Conservation (phyloP, 805 yeast species). For the Schizosaccharomyces osmophilus region DNA sequence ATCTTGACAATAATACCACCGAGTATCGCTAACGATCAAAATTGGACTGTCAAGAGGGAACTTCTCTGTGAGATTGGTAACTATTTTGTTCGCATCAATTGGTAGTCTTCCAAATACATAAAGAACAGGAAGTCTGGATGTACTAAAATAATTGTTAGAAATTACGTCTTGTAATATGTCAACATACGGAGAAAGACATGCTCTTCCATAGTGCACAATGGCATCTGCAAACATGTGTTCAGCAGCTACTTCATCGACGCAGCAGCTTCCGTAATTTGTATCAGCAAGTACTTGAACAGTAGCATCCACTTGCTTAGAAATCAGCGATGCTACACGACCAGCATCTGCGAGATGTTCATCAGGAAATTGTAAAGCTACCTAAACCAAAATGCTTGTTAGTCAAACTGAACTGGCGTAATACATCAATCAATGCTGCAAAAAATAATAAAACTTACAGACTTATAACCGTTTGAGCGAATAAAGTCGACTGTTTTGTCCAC, state of each 20-base stretch:
- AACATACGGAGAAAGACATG: conserved; percentile 53
- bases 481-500: conserved; percentile 23
- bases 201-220: conserved; percentile 83
- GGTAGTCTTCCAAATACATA: conserved; percentile 56
- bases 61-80: conserved; percentile 19
- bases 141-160: conserved; percentile 8
- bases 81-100: conserved; percentile 21
- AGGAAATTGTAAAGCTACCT: conserved; percentile 72
- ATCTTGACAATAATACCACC: background rate
- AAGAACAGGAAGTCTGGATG: conserved; percentile 44
- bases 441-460: conserved; percentile 2
- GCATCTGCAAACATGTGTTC: conserved; percentile 70
- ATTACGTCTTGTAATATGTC: background rate
- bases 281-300: conserved; percentile 68
- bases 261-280: conserved; percentile 84
- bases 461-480: conserved; percentile 18
- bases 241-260: conserved; percentile 92
- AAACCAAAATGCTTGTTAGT: background rate
- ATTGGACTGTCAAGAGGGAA: conserved; percentile 20
- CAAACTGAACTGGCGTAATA: background rate
- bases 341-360: conserved; percentile 61
- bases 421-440: background rate
- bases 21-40: conserved; percentile 14
- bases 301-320: conserved; percentile 11
- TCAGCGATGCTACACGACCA: conserved; percentile 30